Evolutionary conservation across 1,284 basidiomycete genomes (phyloP), one percentile per base, ranked within the genome.

Genomic region (Trichosporon inkin): DNA sequence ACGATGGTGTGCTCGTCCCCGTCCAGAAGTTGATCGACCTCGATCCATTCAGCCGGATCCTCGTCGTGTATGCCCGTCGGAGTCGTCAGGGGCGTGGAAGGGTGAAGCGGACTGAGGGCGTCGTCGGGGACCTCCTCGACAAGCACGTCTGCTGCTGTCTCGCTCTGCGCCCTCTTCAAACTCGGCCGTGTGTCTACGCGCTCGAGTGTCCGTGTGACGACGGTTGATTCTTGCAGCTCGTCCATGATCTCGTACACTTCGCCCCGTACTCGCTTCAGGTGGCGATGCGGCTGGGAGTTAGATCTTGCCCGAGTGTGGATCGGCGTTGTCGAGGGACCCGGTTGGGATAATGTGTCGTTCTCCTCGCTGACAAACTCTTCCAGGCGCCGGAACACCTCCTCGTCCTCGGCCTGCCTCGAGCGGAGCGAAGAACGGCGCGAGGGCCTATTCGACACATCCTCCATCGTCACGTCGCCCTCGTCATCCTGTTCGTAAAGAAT

Each of bases 241-340:
- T 79, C 79, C 4, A 73, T 77, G 59, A 81, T 76, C 68, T 81
- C 80, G 60, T 74, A 77, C 20, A 72, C 65, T 20, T 71, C 73
- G 16, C 75, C 71, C 13, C 66, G 64, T 13, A 67, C 63, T 10
- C 68, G 63, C 53, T 65, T 65, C 34, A 62, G 38, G 39, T 57
- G 56, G 20, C 70, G 64, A 8, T 67, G 57, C 14, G 71, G 63
- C 2, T 67, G 57, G 13, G 58, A 63, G 10, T 65, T 35, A 52
- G 52, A 17, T 36, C 41, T 34, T 13, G 17, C 36, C 34, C n/a
- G 51, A 11, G 35, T 35, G 36, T 11, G 47, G 38, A 11, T 44
- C 52, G 39, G 47, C 20, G 24, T 44, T 36, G 32, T 44, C 49
- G 32, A 34, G 14, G 28, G 28, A n/a, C 16, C 44, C 14, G 44